Percentiles rank a stretch among this genome's conserved stretches.
These are phyloP conservation scores for Digitaria exilis DNA, from an alignment of 202 grass and related monocot species.

Conservation along the genomic window DNA sequence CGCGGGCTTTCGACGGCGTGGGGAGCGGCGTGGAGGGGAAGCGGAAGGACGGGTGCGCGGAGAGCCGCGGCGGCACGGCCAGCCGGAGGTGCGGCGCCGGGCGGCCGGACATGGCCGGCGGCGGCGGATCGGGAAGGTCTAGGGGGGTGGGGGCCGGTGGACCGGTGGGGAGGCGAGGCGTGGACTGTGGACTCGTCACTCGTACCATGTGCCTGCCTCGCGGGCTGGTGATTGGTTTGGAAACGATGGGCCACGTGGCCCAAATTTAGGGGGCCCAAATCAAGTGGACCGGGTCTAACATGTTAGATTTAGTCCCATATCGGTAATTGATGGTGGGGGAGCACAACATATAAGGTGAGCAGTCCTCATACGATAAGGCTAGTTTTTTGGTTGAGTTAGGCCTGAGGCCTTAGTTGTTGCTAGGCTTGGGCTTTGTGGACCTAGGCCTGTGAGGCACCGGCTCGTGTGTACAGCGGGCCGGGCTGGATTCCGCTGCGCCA, in stretches of 20 bases:
- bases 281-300: neutral
- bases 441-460: too few species aligned
- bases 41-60: constrained; percentile 44
- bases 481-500: too few species aligned
- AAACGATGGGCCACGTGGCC: neutral
- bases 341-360: too few species aligned
- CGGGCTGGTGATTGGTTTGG: neutral
- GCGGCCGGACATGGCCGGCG: constrained; percentile 39
- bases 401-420: too few species aligned
- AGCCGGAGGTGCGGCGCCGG: constrained; percentile 55
- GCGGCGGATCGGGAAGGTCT: constrained; percentile 35
- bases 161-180: neutral
- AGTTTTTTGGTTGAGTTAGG: too few species aligned
- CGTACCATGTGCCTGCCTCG: neutral
- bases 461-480: too few species aligned
- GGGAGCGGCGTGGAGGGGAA: constrained; percentile 62
- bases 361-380: too few species aligned
- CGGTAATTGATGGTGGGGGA: too few species aligned
- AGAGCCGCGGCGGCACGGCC: constrained; percentile 50
- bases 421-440: too few species aligned
- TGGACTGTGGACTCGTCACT: constrained; percentile 32
- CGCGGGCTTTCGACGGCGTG: constrained; percentile 46
- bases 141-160: neutral
- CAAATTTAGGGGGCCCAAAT: neutral
- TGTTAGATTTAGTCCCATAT: too few species aligned